Evolutionary conservation across 2,329 filamentous ascomycete species (phyloP).

Genomic region (Xylariaceae sp.): DNA sequence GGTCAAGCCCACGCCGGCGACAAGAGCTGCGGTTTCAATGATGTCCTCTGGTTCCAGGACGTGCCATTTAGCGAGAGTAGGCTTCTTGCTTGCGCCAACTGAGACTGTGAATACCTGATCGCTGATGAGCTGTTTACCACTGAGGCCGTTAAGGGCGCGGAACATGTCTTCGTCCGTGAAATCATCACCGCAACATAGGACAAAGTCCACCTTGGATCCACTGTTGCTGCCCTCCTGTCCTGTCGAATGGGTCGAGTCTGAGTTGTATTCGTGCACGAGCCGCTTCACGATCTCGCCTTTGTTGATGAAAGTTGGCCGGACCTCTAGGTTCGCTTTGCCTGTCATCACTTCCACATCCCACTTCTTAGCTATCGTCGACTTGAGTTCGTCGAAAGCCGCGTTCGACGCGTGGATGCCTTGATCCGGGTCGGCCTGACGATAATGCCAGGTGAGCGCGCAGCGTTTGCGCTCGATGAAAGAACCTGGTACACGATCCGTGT

Average conservation of each 20-base stretch:
- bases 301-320: slow-evolving; percentile 96
- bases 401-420: slow-evolving; percentile 79
- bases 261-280: slow-evolving; percentile 75
- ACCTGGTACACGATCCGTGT: slow-evolving; percentile 86
- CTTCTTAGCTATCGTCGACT: slow-evolving; percentile 74
- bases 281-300: slow-evolving; percentile 94
- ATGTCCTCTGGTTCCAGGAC: slow-evolving; percentile 88
- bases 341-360: slow-evolving; percentile 97
- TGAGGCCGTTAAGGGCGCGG: slow-evolving; percentile 72
- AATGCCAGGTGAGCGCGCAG: slow-evolving; percentile 96
- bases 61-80: slow-evolving; percentile 89
- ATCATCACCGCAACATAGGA: slow-evolving; percentile 91
- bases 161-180: slow-evolving; percentile 99
- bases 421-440: slow-evolving; percentile 87
- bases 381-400: slow-evolving; percentile 82
- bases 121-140: slow-evolving; percentile 58
- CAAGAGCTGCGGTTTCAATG: slow-evolving; percentile 68
- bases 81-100: slow-evolving; percentile 89
- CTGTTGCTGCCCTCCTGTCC: slow-evolving; percentile 50
- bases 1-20: slow-evolving; percentile 52
- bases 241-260: slow-evolving; percentile 41
- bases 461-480: slow-evolving; percentile 95
- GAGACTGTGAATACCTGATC: slow-evolving; percentile 88
- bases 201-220: slow-evolving; percentile 73
- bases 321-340: slow-evolving; percentile 95